These are phyloP conservation scores for Dictyostelium brefeldianum DNA, from an alignment of 78 protist species.

Conservation along the genomic window DNA sequence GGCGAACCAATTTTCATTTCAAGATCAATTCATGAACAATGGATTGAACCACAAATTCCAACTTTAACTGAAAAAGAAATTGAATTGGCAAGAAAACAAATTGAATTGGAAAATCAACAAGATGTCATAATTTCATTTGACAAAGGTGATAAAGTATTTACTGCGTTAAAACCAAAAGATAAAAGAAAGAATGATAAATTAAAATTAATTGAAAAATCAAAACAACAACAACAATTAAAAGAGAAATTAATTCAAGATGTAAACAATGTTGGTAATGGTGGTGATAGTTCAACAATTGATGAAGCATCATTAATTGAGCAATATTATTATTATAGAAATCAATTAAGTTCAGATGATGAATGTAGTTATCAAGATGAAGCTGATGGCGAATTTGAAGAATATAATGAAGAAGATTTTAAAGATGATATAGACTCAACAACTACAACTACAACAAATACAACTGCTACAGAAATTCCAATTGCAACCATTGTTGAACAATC, in stretches of 20 bases:
- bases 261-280: no score
- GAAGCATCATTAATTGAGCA: no score
- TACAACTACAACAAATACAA: background rate
- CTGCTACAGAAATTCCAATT: background rate
- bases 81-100: background rate
- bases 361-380: background rate
- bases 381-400: background rate
- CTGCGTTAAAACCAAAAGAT: background rate
- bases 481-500: background rate
- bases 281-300: no score
- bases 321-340: no score
- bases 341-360: background rate
- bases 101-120: background rate
- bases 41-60: slow-evolving; percentile 11
- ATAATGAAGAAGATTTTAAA: background rate
- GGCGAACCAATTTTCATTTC: slow-evolving; percentile 15
- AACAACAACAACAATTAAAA: background rate
- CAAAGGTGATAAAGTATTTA: background rate
- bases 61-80: background rate
- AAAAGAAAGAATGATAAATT: background rate
- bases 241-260: background rate
- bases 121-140: background rate
- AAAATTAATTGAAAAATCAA: background rate
- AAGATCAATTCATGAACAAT: background rate
- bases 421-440: background rate